Evolutionary conservation across 148 eudicot species (phyloP), one percentile per base, ranked within the genome.

Genomic region (Arctostaphylos glauca): DNA sequence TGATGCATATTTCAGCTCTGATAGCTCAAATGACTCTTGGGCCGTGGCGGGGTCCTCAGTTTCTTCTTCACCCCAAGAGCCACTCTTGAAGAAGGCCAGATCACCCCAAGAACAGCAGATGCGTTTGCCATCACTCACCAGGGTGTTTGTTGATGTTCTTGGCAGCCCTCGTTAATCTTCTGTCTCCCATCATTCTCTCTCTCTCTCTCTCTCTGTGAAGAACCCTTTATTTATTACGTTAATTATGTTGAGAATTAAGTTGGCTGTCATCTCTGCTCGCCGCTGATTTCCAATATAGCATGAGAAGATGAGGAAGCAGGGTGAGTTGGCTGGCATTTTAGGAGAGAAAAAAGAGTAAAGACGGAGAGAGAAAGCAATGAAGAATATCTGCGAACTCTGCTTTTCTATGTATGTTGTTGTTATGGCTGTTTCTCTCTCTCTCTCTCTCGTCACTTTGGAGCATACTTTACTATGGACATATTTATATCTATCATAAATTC

Each of bases 21-120:
- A 91, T 53, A 82, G 88, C 83, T 91, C 93, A 43, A 91, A 87
- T 58, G 93, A 89, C 23, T 91, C 89, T 3, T 86, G 88, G 89
- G 79, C 82, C 3, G 74, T 60, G 9, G 52, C 18, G 2, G 53
- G 31, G 0, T 84, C 87, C 0, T 53, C 90, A 8, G 84, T 79
- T 4, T 75, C 89, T 2, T 83, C 89, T 23, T 86, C 92, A 16
- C 84, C 88, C 1, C 38, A 31, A 7, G 82, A 77, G 79, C 55
- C 43, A 6, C 58, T 38, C 23, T 68, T 44, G 62, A 86, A 84
- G 86, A 86, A 73, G 81, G 86, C 68, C 55, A 84, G 89, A 81
- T 25, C 71, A 66, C 86, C 88, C 13, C 86, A 84, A 48, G 94
- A 90, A 66, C 91, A 87, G 86, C 79, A 81, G 44, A 88, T 88